Evolutionary conservation across 2,329 filamentous ascomycete species (phyloP).

Genomic region (Clarireedia sp.): DNA sequence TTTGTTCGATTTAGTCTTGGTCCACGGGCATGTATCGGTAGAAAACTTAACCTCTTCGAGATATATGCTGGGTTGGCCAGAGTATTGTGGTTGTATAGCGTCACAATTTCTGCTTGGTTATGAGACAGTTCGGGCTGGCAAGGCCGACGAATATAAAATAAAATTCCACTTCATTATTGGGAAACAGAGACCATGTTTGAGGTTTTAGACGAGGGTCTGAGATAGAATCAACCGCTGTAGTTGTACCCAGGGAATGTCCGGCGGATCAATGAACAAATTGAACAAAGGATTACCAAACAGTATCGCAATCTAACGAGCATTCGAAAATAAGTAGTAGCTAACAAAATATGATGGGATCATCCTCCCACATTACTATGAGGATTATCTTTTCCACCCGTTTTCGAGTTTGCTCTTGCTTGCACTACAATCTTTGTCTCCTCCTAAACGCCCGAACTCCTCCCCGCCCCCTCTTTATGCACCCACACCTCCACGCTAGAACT

Average conservation of each 20-base stretch:
- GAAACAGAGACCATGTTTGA: too few species aligned
- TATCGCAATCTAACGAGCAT: background rate
- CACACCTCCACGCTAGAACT: too few species aligned
- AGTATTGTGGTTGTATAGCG: background rate
- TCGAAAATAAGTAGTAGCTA: background rate
- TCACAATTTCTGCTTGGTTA: background rate
- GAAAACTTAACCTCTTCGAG: background rate
- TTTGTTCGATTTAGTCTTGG: too few species aligned
- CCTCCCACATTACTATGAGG: background rate
- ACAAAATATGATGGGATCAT: background rate
- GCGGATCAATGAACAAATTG: too few species aligned
- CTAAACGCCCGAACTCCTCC: slow-evolving; percentile 3
- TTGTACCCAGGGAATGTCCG: too few species aligned
- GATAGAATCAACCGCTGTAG: too few species aligned
- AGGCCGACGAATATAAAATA: background rate
- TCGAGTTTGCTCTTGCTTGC: background rate
- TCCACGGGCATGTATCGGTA: too few species aligned
- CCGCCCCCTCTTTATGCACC: background rate
- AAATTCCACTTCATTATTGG: background rate
- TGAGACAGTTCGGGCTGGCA: background rate
- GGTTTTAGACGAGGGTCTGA: background rate
- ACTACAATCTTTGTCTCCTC: background rate
- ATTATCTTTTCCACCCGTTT: background rate
- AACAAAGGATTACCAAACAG: background rate
- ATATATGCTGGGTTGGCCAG: background rate